A percentile compares a stretch with the other conserved stretches of the same genome.
These are phyloP conservation scores for Fusarium mangiferae DNA, from an alignment of 2,329 filamentous ascomycete genomes.

Conservation along the genomic window DNA sequence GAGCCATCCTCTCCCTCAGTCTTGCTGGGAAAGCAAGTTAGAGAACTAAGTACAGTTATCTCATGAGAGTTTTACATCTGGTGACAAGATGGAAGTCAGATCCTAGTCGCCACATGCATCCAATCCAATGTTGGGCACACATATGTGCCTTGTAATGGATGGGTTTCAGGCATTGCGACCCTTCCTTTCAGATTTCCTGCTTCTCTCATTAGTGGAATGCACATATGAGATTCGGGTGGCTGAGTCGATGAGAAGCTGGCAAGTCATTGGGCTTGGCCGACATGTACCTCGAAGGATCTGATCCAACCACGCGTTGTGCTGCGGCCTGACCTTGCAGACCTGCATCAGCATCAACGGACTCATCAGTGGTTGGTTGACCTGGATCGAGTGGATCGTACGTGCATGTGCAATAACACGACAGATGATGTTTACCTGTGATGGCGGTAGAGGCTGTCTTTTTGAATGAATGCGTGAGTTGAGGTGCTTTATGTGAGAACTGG, in stretches of 20 bases:
- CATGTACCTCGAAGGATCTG: constrained; percentile 34
- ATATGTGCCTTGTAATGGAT: not conserved
- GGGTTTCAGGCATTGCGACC: constrained; percentile 26
- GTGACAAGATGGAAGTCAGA: constrained; percentile 11
- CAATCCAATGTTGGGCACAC: constrained; percentile 12
- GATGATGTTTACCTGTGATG: constrained; percentile 3
- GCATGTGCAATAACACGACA: constrained; percentile 22
- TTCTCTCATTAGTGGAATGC: constrained; percentile 35
- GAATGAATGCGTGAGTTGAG: not conserved
- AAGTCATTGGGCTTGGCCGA: constrained; percentile 21
- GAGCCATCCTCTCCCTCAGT: constrained; percentile 3
- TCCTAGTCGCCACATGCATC: constrained; percentile 14
- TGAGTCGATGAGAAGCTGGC: constrained; percentile 17
- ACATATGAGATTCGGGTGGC: constrained; percentile 36
- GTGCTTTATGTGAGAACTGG: not conserved
- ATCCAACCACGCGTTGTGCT: constrained; percentile 33
- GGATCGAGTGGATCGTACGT: constrained; percentile 33
- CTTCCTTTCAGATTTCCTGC: constrained; percentile 1
- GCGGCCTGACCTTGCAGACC: constrained; percentile 36
- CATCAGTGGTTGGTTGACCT: constrained; percentile 24
- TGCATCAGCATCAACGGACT: constrained; percentile 31
- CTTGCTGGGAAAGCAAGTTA: not conserved
- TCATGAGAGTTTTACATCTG: not conserved
- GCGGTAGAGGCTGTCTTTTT: not conserved
- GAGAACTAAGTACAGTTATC: not conserved